Conservation (phyloP, 1,139 yeast species). For the Scheffersomyces quercinus region DNA sequence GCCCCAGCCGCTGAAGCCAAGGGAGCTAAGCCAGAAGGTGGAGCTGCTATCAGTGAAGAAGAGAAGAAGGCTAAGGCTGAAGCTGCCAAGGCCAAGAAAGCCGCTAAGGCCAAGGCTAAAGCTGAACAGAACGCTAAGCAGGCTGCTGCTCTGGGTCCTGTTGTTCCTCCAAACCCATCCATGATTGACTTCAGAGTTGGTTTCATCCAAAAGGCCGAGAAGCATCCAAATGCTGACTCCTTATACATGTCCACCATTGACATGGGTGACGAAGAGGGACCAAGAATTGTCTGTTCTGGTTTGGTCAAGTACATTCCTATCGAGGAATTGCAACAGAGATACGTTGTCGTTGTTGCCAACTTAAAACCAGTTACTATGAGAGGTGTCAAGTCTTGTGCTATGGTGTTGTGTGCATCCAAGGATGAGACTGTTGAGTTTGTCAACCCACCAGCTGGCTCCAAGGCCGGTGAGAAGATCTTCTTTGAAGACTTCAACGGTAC, state of each 20-base stretch:
- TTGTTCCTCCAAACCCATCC: slow-evolving; percentile 71
- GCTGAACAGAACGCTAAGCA: slow-evolving; percentile 58
- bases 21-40: slow-evolving; percentile 8
- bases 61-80: slow-evolving; percentile 60
- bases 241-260: slow-evolving; percentile 95
- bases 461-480: slow-evolving; percentile 95
- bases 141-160: slow-evolving; percentile 55
- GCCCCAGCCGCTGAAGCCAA: slow-evolving; percentile 14
- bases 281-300: slow-evolving; percentile 98
- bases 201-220: slow-evolving; percentile 91
- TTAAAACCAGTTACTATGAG: slow-evolving; percentile 69
- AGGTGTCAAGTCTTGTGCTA: slow-evolving; percentile 82
- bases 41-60: slow-evolving; percentile 48
- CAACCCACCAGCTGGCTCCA: slow-evolving; percentile 91
- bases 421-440: slow-evolving; percentile 81
- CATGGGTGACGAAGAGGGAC: slow-evolving; percentile 94
- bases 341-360: slow-evolving; percentile 58
- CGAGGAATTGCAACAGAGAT: slow-evolving; percentile 47
- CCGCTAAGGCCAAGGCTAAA: slow-evolving; percentile 69
- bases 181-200: slow-evolving; percentile 94
- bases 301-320: slow-evolving; percentile 58
- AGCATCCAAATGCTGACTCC: slow-evolving; percentile 97
- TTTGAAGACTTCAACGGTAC: slow-evolving; percentile 86
- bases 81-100: slow-evolving; percentile 72
- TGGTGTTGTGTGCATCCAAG: slow-evolving; percentile 92